Percentiles rank a stretch among this genome's conserved stretches.
phyloP scores from a whole-genome alignment of 257 asterid genomes.

The Thymus quinquecostatus region DNA sequence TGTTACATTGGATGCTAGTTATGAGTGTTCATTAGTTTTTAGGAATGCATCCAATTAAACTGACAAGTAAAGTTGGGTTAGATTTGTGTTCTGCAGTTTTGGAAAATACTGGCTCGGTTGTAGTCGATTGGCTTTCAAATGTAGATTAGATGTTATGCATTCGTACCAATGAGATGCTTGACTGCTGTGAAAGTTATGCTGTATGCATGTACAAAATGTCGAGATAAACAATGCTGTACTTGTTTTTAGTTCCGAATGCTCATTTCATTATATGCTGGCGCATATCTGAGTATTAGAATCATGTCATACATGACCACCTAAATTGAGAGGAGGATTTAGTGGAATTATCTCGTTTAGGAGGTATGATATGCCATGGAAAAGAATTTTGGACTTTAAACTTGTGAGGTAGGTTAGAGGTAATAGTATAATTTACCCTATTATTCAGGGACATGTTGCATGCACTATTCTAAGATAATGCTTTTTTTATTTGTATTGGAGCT shows the following conservation, averaged over 20 bases:
- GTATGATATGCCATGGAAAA: not conserved
- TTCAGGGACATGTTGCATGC: constrained; percentile 6
- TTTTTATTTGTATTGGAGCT: not conserved
- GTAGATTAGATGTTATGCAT: not conserved
- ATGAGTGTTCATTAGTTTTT: not conserved
- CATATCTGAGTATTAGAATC: not conserved
- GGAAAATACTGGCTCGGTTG: not conserved
- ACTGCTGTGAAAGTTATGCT: not conserved
- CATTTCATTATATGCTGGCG: not conserved
- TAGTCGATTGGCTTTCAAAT: not conserved
- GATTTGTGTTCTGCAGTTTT: not conserved
- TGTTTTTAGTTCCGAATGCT: not conserved
- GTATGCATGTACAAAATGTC: not conserved
- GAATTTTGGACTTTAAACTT: constrained; percentile 4
- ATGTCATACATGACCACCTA: not conserved
- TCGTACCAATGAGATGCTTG: not conserved
- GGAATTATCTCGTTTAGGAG: not conserved
- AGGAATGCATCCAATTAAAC: not conserved
- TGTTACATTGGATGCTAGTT: not conserved
- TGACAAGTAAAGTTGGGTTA: not conserved
- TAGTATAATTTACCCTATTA: not conserved
- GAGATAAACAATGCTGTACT: not conserved
- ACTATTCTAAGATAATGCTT: not conserved
- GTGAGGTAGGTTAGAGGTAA: not conserved
- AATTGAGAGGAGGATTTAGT: not conserved